Evolutionary conservation across 305 asterid genomes (phyloP).

Genomic region (Caryopteris hybrid): DNA sequence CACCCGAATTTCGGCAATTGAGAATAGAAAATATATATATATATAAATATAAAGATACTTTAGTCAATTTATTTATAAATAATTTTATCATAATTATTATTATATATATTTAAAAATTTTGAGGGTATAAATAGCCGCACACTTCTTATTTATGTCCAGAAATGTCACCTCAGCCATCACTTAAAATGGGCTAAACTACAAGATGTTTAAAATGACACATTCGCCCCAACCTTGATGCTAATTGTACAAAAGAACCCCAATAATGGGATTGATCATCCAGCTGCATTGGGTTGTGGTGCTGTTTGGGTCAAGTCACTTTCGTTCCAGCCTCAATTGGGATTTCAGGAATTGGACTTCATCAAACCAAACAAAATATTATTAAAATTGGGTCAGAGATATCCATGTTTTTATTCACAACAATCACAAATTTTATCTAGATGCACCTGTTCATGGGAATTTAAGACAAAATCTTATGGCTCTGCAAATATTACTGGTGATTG

Average conservation of each 20-base stretch:
- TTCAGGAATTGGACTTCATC: constrained; percentile 29
- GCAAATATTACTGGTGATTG: too few species aligned
- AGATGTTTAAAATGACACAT: not conserved
- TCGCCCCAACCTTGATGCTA: not conserved
- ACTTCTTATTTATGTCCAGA: too few species aligned
- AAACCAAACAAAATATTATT: constrained; percentile 40
- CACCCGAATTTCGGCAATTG: too few species aligned
- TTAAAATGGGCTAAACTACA: not conserved
- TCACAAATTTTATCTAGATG: constrained; percentile 23
- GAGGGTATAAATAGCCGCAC: too few species aligned
- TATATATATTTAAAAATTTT: too few species aligned
- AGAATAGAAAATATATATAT: too few species aligned
- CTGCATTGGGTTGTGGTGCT: constrained; percentile 26
- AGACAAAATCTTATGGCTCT: too few species aligned
- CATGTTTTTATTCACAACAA: constrained; percentile 21
- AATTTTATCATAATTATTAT: too few species aligned
- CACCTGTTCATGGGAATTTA: too few species aligned
- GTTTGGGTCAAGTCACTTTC: constrained; percentile 51
- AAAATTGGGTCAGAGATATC: constrained; percentile 24
- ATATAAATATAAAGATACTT: too few species aligned
- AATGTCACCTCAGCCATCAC: too few species aligned
- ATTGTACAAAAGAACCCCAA: constrained; percentile 10
- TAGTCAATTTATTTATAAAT: too few species aligned
- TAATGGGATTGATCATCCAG: constrained; percentile 3
- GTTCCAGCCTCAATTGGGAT: constrained; percentile 35